Evolutionary conservation across 2,329 filamentous ascomycete species (phyloP).

Genomic region (Aphanoascus verrucosus): DNA sequence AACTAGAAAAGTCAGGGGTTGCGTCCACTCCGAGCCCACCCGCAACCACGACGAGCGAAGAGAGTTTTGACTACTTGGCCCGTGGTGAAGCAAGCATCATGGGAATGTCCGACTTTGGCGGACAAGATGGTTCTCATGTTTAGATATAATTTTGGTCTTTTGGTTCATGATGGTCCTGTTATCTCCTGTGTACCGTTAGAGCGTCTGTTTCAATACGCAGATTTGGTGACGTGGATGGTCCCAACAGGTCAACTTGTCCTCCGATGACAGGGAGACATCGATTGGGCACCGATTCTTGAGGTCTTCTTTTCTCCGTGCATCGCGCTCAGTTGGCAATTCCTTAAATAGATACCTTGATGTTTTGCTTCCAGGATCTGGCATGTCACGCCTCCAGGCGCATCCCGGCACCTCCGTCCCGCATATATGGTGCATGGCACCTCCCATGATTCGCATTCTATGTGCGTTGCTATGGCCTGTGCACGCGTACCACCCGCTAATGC

Average conservation of each 20-base stretch:
- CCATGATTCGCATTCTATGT: background rate
- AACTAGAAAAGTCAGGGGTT: slow-evolving; percentile 12
- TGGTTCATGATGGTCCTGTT: slow-evolving; percentile 2
- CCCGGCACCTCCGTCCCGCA: background rate
- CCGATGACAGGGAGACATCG: background rate
- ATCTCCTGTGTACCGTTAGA: slow-evolving; percentile 3
- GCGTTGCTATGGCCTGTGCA: background rate
- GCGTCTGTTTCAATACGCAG: slow-evolving; percentile 1
- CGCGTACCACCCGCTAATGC: slow-evolving; percentile 3
- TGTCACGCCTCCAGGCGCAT: slow-evolving; percentile 6
- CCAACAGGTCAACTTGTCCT: slow-evolving; percentile 10
- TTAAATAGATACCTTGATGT: background rate
- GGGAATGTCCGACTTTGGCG: slow-evolving; percentile 3
- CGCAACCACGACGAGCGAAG: slow-evolving; percentile 36
- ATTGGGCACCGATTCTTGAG: slow-evolving; percentile 7
- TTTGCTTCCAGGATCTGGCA: background rate
- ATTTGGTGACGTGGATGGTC: slow-evolving; percentile 13
- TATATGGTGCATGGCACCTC: slow-evolving; percentile 3
- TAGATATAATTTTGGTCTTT: background rate
- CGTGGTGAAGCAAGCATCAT: slow-evolving; percentile 36
- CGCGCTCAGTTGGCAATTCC: background rate
- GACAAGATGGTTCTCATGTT: slow-evolving; percentile 5
- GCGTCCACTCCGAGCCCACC: slow-evolving; percentile 26
- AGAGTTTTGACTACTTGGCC: slow-evolving; percentile 39
- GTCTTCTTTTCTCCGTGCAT: background rate